Base-by-base conservation (phyloP, 148 eudicot genomes). In the Rhododendron griersonianum region DNA sequence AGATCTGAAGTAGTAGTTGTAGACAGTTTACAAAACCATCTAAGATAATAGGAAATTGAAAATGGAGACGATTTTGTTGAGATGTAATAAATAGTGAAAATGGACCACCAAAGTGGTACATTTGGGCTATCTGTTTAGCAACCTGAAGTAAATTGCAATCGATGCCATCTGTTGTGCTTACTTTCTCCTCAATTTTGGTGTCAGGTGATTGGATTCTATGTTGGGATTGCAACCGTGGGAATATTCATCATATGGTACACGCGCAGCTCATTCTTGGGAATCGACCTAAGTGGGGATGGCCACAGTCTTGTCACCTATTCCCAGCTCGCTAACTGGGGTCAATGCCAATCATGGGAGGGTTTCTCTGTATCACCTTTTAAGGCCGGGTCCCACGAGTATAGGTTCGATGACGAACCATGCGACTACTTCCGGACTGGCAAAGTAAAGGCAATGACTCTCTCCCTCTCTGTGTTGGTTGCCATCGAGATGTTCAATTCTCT, bases 401-500 rank as follows among this genome's bases (percentile, higher is more conserved):
- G 28, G 9, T 90, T 90, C 5, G 90, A 87, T 15, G n/a, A 63
- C 0, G 81, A 88, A 59, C 92, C 93, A 28, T 92, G 93, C 35
- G 93, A 91, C 65, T 91, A 91, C 83, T 91, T 91, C 86, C 86
- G 81, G 50, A 65, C 81, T 0, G 93, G 93, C 2, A 91, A 91
- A 74, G 80, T 91, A 71, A 89, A 90, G 81, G 93, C 93, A 47
- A 92, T 84, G 87, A 90, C 93, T 4, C 91, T 92, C 28, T 92
- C 93, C 73, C 90, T 91, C 11, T 91, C 93, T 2, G 91, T 89
- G 33, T 57, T 91, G 48, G 93, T 91, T 3, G 92, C 93, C 41
- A 90, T 91, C n/a, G 93, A 91, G 80, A 91, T 91, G 93, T 91
- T 91, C 81, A 91, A 91, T 28, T 91, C 93, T 45, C 86, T 91